Percentiles rank a stretch among this genome's conserved stretches.
phyloP scores from a whole-genome alignment of 805 yeast species.

The Saturnispora zaruensis region DNA sequence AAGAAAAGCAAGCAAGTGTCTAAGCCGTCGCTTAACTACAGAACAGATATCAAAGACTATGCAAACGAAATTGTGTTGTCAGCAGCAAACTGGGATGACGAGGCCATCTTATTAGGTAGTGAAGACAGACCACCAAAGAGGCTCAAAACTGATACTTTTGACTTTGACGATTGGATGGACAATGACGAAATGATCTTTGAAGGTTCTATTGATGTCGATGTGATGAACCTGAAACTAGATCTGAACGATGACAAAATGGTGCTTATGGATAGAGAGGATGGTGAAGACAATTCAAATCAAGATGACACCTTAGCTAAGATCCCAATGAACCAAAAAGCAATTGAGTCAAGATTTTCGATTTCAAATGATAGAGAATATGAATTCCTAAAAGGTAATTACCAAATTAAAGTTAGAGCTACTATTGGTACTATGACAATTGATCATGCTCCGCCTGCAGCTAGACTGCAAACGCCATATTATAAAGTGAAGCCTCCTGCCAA shows the following conservation, averaged over 20 bases:
- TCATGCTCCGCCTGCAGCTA: constrained; percentile 79
- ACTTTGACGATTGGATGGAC: constrained; percentile 35
- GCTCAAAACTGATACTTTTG: constrained; percentile 26
- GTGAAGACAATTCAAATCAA: background rate
- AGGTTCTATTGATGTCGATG: constrained; percentile 40
- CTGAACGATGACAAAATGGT: constrained; percentile 81
- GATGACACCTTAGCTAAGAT: constrained; percentile 27
- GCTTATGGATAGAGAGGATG: constrained; percentile 41
- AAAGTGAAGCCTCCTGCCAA: constrained; percentile 63
- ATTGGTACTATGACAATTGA: constrained; percentile 86
- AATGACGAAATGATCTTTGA: constrained; percentile 68
- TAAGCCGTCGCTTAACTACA: constrained; percentile 12
- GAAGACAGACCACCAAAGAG: constrained; percentile 21
- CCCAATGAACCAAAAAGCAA: constrained; percentile 46
- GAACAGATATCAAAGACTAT: constrained; percentile 22
- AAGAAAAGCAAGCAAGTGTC: constrained; percentile 12
- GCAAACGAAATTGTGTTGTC: constrained; percentile 55
- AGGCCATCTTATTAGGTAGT: constrained; percentile 46
- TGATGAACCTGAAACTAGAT: constrained; percentile 47
- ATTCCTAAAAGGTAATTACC: constrained; percentile 72
- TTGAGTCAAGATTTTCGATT: constrained; percentile 62
- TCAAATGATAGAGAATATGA: constrained; percentile 89
- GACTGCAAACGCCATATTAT: constrained; percentile 86
- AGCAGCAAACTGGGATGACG: constrained; percentile 74
- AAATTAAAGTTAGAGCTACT: constrained; percentile 85